Conservation (phyloP, 2,329 filamentous ascomycete species). For the Sporothrix variecibatus region DNA sequence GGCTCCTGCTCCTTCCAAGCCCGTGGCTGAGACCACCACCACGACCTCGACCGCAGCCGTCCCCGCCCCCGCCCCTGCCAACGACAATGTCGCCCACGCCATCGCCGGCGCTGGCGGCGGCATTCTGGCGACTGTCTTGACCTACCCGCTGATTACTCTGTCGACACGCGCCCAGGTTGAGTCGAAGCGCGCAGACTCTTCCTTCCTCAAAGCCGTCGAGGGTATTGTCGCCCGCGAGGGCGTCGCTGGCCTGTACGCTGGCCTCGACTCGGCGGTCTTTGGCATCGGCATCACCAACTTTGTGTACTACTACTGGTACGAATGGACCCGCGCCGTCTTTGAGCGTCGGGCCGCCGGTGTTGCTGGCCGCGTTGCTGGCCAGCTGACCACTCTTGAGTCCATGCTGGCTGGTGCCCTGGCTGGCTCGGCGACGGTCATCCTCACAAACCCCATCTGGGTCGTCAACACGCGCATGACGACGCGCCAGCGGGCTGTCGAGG, state of each 20-base stretch:
- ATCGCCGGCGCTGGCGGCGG: constrained; percentile 91
- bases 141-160: constrained; percentile 96
- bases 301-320: constrained; percentile 99
- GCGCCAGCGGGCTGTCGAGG: constrained; percentile 57
- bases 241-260: constrained; percentile 83
- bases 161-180: constrained; percentile 98
- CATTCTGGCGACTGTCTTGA: constrained; percentile 92
- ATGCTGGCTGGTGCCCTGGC: constrained; percentile 96
- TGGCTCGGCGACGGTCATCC: constrained; percentile 87
- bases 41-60: constrained; percentile 48
- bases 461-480: constrained; percentile 98
- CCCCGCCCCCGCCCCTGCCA: constrained; percentile 75
- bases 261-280: constrained; percentile 90
- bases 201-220: constrained; percentile 78
- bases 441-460: constrained; percentile 99
- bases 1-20: constrained; percentile 31
- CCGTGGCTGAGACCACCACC: constrained; percentile 1
- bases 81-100: constrained; percentile 95
- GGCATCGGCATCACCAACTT: constrained; percentile 99
- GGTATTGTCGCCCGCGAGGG: constrained; percentile 92
- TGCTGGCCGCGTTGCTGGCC: constrained; percentile 63
- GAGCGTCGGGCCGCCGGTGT: constrained; percentile 70
- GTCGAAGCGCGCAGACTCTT: constrained; percentile 86
- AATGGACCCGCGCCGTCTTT: constrained; percentile 90
- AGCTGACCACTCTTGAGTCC: constrained; percentile 86